Evolutionary conservation across 352 stramenopile genomes (phyloP).

Genomic region (Pythium rhizo-oryzae): DNA sequence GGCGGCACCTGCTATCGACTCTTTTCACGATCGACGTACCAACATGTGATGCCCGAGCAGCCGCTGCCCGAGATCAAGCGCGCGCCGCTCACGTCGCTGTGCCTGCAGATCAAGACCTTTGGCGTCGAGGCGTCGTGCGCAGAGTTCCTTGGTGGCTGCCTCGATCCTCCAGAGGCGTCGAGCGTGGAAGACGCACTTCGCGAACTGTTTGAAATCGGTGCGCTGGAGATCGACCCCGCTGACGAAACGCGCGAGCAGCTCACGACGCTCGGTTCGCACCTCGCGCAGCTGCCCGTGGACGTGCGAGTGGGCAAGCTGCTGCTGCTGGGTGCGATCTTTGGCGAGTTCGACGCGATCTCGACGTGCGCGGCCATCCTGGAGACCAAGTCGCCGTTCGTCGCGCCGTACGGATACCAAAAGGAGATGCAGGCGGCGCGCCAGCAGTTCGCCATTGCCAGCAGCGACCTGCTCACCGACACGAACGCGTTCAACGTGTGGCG

Average conservation of each 20-base stretch:
- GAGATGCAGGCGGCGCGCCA: constrained; percentile 70
- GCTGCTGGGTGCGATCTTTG: constrained; percentile 94
- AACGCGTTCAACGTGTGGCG: constrained; percentile 77
- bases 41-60: constrained; percentile 73
- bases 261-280: constrained; percentile 93
- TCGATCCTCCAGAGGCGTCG: constrained; percentile 91
- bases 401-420: constrained; percentile 65
- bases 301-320: constrained; percentile 97
- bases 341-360: constrained; percentile 74
- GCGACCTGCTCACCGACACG: constrained; percentile 78
- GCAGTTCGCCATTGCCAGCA: constrained; percentile 57
- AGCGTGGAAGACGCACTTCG: constrained; percentile 91
- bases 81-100: constrained; percentile 95
- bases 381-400: constrained; percentile 83
- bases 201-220: constrained; percentile 90
- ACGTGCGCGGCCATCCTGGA: constrained; percentile 78
- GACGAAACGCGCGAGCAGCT: constrained; percentile 59
- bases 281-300: constrained; percentile 96
- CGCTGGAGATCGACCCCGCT: constrained; percentile 49
- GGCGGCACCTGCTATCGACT: constrained; percentile 91
- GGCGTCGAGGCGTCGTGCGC: constrained; percentile 63
- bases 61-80: constrained; percentile 95
- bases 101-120: constrained; percentile 95
- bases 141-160: constrained; percentile 89
- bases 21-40: constrained; percentile 80